Conservation (phyloP, 768 basidiomycete species). For the Coprinopsis marcescibilis region DNA sequence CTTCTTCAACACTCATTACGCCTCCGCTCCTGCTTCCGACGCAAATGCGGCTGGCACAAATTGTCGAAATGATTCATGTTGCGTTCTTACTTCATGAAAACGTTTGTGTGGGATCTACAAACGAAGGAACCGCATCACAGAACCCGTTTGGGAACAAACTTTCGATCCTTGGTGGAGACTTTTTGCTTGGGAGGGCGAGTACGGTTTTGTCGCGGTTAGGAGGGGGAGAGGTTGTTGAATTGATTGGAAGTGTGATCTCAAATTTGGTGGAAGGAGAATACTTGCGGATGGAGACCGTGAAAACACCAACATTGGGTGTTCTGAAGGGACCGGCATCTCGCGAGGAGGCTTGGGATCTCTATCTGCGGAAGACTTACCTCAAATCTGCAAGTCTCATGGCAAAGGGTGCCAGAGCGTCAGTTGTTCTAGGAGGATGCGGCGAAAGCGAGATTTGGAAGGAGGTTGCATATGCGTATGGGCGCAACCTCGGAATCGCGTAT, state of each 20-base stretch:
- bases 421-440: constrained; percentile 77
- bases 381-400: constrained; percentile 91
- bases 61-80: constrained; percentile 97
- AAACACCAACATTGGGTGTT: constrained; percentile 32
- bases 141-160: constrained; percentile 88
- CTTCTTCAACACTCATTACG: constrained; percentile 20
- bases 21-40: constrained; percentile 65
- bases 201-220: constrained; percentile 85
- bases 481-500: constrained; percentile 83
- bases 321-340: constrained; percentile 24
- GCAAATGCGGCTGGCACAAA: constrained; percentile 89
- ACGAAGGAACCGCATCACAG: constrained; percentile 43
- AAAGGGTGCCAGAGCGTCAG: constrained; percentile 77
- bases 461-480: constrained; percentile 84
- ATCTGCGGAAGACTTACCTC: constrained; percentile 64
- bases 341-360: constrained; percentile 61
- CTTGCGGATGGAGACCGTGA: constrained; percentile 60
- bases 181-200: constrained; percentile 86
- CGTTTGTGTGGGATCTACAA: constrained; percentile 68
- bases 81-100: constrained; percentile 92
- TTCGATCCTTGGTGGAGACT: constrained; percentile 91
- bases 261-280: constrained; percentile 98
- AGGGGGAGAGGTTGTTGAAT: constrained; percentile 85
- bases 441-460: constrained; percentile 85
- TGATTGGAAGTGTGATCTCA: constrained; percentile 85